A percentile compares a stretch with the other conserved stretches of the same genome.
Evolutionary conservation across 176 grass and related monocot species (phyloP).

Genomic region (Tillandsia leiboldiana): DNA sequence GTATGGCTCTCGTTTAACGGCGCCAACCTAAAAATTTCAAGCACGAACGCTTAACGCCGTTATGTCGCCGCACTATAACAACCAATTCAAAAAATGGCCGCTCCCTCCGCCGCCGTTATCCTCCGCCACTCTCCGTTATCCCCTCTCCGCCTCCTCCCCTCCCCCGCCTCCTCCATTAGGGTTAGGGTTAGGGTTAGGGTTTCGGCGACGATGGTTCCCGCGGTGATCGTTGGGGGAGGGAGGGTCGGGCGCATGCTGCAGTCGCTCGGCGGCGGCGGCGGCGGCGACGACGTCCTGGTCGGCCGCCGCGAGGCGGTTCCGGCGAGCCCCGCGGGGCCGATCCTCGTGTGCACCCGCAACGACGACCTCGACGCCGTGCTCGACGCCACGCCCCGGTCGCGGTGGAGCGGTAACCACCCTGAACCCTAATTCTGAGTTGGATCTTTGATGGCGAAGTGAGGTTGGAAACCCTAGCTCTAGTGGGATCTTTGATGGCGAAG

Average conservation of each 20-base stretch:
- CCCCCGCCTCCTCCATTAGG: neutral
- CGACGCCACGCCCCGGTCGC: constrained; percentile 56
- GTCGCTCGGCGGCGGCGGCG: constrained; percentile 35
- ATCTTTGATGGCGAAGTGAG: no score
- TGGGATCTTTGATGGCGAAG: no score
- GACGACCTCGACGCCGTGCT: constrained; percentile 92
- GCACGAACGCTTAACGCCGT: constrained; percentile 25
- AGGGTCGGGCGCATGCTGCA: constrained; percentile 56
- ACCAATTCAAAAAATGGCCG: constrained; percentile 7
- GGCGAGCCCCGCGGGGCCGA: constrained; percentile 35
- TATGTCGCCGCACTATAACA: neutral
- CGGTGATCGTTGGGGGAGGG: constrained; percentile 75
- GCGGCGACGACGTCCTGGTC: constrained; percentile 43
- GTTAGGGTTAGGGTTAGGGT: constrained; percentile 14
- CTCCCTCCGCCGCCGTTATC: neutral
- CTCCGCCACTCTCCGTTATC: constrained; percentile 22
- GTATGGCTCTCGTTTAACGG: constrained; percentile 47
- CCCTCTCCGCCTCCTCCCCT: constrained; percentile 15
- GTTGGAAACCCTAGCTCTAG: no score
- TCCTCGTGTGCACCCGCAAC: constrained; percentile 88
- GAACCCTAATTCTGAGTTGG: neutral
- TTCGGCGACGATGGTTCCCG: constrained; percentile 34
- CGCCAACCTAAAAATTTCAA: neutral
- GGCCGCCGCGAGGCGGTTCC: constrained; percentile 61
- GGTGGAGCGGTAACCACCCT: constrained; percentile 57